phyloP scores from a whole-genome alignment of 495 filamentous ascomycete genomes.

The Cryomyces minteri region DNA sequence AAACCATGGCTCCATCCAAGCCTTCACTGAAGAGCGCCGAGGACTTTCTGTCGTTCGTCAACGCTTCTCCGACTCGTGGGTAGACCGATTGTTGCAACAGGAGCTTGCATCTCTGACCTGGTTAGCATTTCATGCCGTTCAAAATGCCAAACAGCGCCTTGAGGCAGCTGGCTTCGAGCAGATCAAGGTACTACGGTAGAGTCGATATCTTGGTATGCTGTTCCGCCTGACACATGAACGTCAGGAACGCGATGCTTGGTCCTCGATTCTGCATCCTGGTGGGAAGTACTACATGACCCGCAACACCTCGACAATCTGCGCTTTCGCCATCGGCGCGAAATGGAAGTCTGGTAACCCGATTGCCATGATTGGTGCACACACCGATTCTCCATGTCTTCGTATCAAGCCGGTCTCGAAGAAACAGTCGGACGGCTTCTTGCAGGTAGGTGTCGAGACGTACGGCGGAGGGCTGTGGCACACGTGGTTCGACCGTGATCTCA shows the following conservation, averaged over 20 bases:
- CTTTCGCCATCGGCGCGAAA: constrained; percentile 80
- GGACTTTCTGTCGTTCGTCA: constrained; percentile 86
- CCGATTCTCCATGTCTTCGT: constrained; percentile 78
- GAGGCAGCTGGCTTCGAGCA: constrained; percentile 66
- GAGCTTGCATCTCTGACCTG: background rate
- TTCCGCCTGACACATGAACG: background rate
- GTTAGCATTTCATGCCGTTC: constrained; percentile 86
- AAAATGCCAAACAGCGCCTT: constrained; percentile 53
- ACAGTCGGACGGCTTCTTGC: constrained; percentile 68
- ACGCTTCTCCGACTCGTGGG: constrained; percentile 87
- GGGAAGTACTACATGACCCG: constrained; percentile 94
- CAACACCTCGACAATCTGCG: constrained; percentile 84
- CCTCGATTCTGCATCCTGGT: constrained; percentile 56
- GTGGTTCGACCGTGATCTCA: constrained; percentile 92
- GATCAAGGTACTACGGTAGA: constrained; percentile 42
- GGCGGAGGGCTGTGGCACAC: constrained; percentile 72
- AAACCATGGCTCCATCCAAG: constrained; percentile 1
- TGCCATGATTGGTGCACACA: constrained; percentile 91
- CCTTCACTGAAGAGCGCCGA: constrained; percentile 35
- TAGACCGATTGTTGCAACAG: background rate
- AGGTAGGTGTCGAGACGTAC: constrained; percentile 93
- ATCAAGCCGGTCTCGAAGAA: constrained; percentile 92
- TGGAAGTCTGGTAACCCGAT: constrained; percentile 93
- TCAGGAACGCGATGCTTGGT: constrained; percentile 80
- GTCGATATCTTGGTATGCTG: background rate